Percentiles rank a stretch among this genome's conserved stretches.
These are phyloP conservation scores for Macrolepiota fuliginosa DNA, from an alignment of 768 basidiomycete genomes.

Conservation along the genomic window DNA sequence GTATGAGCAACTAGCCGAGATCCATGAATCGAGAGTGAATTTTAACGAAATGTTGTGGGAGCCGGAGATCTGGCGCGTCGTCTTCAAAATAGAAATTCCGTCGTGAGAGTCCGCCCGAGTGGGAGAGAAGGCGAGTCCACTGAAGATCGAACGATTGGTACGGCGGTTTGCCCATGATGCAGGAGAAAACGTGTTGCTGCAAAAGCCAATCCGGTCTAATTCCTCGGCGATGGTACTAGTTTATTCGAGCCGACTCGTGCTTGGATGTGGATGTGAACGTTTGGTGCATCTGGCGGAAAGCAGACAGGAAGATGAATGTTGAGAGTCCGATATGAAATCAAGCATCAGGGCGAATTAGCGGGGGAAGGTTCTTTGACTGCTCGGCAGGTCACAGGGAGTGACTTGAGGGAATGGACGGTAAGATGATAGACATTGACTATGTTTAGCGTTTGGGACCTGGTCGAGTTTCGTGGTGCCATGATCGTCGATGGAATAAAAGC, in stretches of 20 bases:
- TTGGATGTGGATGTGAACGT: neutral
- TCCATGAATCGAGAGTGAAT: neutral
- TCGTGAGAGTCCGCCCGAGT: slow-evolving; percentile 1
- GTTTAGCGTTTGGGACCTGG: neutral
- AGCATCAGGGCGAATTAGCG: neutral
- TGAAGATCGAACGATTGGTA: no score
- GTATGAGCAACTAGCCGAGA: neutral
- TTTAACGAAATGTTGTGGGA: neutral
- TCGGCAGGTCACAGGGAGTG: neutral
- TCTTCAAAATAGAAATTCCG: slow-evolving; percentile 4
- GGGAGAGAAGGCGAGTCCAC: neutral
- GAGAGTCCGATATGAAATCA: slow-evolving; percentile 12
- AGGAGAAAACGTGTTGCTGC: neutral
- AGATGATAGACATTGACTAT: neutral
- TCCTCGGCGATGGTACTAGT: neutral
- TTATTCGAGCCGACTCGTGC: neutral
- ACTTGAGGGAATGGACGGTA: neutral
- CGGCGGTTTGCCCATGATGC: neutral
- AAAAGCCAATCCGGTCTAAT: neutral
- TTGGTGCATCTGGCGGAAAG: slow-evolving; percentile 1
- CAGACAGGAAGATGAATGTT: slow-evolving; percentile 1
- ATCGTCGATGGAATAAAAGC: neutral
- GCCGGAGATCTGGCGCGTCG: neutral
- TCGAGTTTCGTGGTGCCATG: neutral
- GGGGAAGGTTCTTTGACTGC: slow-evolving; percentile 6